Evolutionary conservation across 495 filamentous ascomycete genomes (phyloP).

Genomic region (Arthonia radiata): DNA sequence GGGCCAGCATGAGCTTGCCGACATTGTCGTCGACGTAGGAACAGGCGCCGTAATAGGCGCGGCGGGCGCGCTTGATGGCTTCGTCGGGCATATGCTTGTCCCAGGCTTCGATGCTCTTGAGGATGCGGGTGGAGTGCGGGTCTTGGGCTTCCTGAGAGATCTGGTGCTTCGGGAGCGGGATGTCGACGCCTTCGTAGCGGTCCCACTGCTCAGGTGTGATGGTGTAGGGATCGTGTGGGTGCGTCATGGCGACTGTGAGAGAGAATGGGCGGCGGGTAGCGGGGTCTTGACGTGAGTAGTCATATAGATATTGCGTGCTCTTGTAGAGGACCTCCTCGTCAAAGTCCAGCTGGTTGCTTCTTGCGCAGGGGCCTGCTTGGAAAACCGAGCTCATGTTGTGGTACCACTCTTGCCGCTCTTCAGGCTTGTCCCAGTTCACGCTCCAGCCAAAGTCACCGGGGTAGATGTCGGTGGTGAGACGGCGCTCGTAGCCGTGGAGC

Average conservation of each 20-base stretch:
- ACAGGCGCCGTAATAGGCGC: conserved; percentile 73
- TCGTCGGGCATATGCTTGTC: conserved; percentile 54
- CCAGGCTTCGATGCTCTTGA: conserved; percentile 60
- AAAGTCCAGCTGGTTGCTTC: conserved; percentile 83
- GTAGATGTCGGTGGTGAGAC: conserved; percentile 80
- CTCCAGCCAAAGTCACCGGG: conserved; percentile 77
- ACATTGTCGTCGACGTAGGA: conserved; percentile 76
- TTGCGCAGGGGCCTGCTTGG: conserved; percentile 57
- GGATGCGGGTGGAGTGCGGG: conserved; percentile 51
- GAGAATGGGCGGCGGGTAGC: conserved; percentile 45
- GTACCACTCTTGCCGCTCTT: conserved; percentile 67
- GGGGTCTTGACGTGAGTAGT: conserved; percentile 47
- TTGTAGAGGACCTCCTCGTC: conserved; percentile 83
- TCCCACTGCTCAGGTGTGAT: conserved; percentile 81
- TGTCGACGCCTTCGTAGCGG: conserved; percentile 65
- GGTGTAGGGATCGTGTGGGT: conserved; percentile 79
- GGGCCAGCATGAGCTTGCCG: conserved; percentile 44
- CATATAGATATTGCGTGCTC: conserved; percentile 58
- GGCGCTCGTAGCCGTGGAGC: conserved; percentile 69
- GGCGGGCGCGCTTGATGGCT: conserved; percentile 49
- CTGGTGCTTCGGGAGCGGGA: conserved; percentile 39
- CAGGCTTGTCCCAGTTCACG: conserved; percentile 73
- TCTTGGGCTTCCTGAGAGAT: conserved; percentile 61
- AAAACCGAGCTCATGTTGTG: conserved; percentile 77
- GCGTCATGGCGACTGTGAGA: conserved; percentile 71